Base-by-base conservation (phyloP, 352 stramenopile species). In the Phytophthora foliorum region DNA sequence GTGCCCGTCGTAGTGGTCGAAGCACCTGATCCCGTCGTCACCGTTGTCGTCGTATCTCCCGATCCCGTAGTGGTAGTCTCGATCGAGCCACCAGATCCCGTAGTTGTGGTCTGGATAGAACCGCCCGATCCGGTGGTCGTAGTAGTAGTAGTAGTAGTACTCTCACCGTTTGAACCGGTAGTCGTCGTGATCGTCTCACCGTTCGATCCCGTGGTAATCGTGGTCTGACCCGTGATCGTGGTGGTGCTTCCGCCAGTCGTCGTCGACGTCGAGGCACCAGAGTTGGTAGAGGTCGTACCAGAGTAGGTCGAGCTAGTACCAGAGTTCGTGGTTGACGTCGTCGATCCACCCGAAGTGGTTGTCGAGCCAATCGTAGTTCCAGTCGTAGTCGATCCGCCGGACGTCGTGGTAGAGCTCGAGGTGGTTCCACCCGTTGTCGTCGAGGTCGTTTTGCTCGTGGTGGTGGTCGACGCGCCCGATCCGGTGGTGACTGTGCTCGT, bases 121-220 rank as follows among this genome's bases (percentile, higher is more conserved):
- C 49, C 61, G 9, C 61, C 67, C 25, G 67, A 70, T 22, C 63
- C 63, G 10, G 56, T 73, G n/a, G 56, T 73, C 5, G 53, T 58
- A n/a, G 51, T 67, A 5, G 62, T 69, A 4, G 21, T 49, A 2
- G 44, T 48, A 7, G 49, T 55, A 16, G 16, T 55, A 17, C 32
- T 57, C 9, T 64, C 44, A 19, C 57, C 57, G 45, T 41, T 65
- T 21, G 57, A 65, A 8, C 56, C 55, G 2, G 42, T 42, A 4
- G 44, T 67, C 2, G 66, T 74, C 5, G 58, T 62, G 7, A 31
- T 67, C 3, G 57, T 53, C 29, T 66, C 54, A 16, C 53, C 60
- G 13, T 68, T 63, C n/a, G 52, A 60, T 5, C 42, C 39, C 6
- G 58, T 60, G 16, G 44, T 63, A 10, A 42, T 68, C 21, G 51